Base-by-base conservation (phyloP, 352 stramenopile species). In the Globisporangium irregulare region DNA sequence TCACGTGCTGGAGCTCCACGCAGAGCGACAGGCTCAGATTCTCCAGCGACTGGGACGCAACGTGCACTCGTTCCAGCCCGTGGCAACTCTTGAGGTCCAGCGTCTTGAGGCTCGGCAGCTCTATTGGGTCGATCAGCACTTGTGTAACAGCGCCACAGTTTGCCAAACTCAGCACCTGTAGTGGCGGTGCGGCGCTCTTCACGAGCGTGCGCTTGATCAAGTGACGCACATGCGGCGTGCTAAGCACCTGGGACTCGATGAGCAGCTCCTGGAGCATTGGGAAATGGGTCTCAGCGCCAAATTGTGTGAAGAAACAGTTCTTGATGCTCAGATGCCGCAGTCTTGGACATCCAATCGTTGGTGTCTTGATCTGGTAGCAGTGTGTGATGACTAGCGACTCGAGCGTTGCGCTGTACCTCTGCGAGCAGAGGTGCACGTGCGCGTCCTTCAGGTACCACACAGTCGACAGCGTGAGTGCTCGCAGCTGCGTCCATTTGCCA, bases 341-440 rank as follows among this genome's bases (percentile, higher is more conserved):
- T 3, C 70, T 72, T 4, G 74, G 64, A 3, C 72, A 73, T 8
- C 69, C 15, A 29, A 92, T 76, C 18, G 74, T 65, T 1, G 79
- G 85, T 14, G 78, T 70, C 62, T 82, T 78, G 64, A 93, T 65
- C 53, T 89, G 74, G 65, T 82, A 86, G 65, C 85, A 93, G 62
- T 91, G 72, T 1, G 68, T 57, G 67, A 92, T 72, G 12, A 63
- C 66, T 41, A 93, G 63, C 50, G 66, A 74, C 61, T 81, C 77
- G 36, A 93, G 82, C 43, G 67, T 71, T 8, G 69, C 6, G 15
- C 32, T 20, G 41, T 62, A 77, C 36, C 82, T 62, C 55, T 84
- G 60, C 18, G 78, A 73, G 43, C 76, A 57, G 0, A 87, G 66
- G 24, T 74, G 67, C 48, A 92, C 29, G 43, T 81, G 74, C 18